A percentile compares a stretch with the other conserved stretches of the same genome.
phyloP scores from a whole-genome alignment of 306 rosid genomes.

The Quercus dentata region DNA sequence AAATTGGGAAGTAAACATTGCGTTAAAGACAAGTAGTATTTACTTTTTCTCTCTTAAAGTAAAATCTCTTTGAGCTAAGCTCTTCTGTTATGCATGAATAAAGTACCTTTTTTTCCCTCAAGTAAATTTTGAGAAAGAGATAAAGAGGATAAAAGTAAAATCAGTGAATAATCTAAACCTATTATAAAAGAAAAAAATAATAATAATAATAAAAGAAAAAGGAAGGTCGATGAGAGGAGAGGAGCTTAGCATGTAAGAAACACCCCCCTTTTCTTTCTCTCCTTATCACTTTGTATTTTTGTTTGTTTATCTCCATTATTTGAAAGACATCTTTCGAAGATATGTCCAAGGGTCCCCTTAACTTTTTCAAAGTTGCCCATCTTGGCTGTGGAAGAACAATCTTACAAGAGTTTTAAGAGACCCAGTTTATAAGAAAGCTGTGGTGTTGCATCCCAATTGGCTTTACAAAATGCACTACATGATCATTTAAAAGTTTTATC shows the following conservation, averaged over 20 bases:
- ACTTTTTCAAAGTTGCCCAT: conserved; percentile 3
- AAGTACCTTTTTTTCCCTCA: no score
- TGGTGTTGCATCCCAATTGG: background rate
- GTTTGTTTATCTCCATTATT: background rate
- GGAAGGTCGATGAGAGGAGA: no score
- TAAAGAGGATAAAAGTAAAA: no score
- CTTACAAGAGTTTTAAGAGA: background rate
- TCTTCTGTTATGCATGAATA: background rate
- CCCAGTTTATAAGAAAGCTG: background rate
- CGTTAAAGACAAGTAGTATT: no score
- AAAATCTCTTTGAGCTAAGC: background rate
- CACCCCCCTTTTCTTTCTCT: background rate
- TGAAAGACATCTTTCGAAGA: background rate
- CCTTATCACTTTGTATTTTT: background rate
- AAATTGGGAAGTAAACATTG: no score
- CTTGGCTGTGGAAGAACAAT: background rate
- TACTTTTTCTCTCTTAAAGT: no score
- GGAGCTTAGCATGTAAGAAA: background rate
- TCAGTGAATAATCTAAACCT: no score
- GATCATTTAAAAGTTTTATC: background rate
- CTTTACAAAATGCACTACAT: background rate
- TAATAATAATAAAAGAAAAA: no score
- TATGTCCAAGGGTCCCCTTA: background rate
- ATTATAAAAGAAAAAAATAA: no score
- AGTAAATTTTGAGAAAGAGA: no score